These are phyloP conservation scores for Symmetrospora coprosmae DNA, from an alignment of 768 basidiomycete species.

Conservation along the genomic window DNA sequence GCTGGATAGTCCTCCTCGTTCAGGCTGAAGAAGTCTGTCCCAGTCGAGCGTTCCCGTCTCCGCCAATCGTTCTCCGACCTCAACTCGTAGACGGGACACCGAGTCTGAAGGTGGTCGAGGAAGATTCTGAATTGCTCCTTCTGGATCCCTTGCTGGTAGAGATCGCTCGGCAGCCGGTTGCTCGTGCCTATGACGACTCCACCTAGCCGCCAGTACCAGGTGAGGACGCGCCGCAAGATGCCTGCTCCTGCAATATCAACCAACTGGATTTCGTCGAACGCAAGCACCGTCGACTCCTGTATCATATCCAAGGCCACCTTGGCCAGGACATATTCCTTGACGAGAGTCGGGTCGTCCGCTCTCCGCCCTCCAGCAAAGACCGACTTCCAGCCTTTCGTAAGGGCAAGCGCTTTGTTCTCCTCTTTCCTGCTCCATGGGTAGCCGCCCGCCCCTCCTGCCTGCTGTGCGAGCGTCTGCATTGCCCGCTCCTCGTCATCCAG, in stretches of 20 bases:
- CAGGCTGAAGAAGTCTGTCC: background rate
- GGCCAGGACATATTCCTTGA: conserved; percentile 40
- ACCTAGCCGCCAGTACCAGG: conserved; percentile 53
- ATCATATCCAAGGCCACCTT: conserved; percentile 43
- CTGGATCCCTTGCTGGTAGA: conserved; percentile 40
- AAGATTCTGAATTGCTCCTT: conserved; percentile 48
- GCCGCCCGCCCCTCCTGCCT: conserved; percentile 11
- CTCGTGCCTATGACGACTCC: conserved; percentile 44
- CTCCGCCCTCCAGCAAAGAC: conserved; percentile 35
- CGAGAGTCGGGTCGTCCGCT: conserved; percentile 27
- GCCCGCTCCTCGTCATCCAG: conserved; percentile 30
- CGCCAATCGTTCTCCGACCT: conserved; percentile 45
- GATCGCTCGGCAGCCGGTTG: conserved; percentile 27
- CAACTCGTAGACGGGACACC: conserved; percentile 45
- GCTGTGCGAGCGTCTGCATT: conserved; percentile 22
- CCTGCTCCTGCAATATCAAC: conserved; percentile 49
- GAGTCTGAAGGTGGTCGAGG: conserved; percentile 45
- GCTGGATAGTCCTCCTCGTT: background rate
- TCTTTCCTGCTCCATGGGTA: conserved; percentile 32
- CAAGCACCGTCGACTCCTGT: conserved; percentile 44
- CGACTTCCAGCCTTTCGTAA: conserved; percentile 36
- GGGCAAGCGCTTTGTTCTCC: conserved; percentile 34
- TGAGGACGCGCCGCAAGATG: conserved; percentile 41
- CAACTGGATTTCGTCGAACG: conserved; percentile 51
- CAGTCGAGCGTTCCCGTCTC: conserved; percentile 21